phyloP scores from a whole-genome alignment of 1,284 basidiomycete genomes.

The Rhodotorula sp. region DNA sequence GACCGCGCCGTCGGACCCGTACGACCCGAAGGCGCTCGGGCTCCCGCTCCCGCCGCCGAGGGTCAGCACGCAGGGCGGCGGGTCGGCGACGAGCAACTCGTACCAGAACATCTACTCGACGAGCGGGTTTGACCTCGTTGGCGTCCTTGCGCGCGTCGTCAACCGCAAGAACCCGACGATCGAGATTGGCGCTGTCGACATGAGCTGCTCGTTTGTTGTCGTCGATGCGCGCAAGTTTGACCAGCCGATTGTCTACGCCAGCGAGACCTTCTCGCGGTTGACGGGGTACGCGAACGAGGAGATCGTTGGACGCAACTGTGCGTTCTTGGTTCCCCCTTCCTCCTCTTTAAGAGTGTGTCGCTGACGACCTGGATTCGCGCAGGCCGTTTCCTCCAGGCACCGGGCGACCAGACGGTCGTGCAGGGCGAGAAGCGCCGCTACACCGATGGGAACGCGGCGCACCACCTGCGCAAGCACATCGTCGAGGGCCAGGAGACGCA shows the following conservation, averaged over 20 bases:
- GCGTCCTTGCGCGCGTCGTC: slow-evolving; percentile 74
- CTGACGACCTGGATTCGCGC: slow-evolving; percentile 67
- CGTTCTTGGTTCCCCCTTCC: neutral
- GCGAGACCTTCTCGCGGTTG: slow-evolving; percentile 72
- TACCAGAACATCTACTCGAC: slow-evolving; percentile 66
- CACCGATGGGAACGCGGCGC: slow-evolving; percentile 64
- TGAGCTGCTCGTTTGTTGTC: slow-evolving; percentile 85
- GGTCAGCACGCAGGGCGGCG: neutral
- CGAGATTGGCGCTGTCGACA: slow-evolving; percentile 82
- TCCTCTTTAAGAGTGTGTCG: neutral
- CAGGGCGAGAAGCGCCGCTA: slow-evolving; percentile 58
- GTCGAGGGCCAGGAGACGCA: slow-evolving; percentile 80
- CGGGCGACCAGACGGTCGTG: slow-evolving; percentile 68
- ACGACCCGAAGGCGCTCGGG: slow-evolving; percentile 24
- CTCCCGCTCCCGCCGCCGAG: slow-evolving; percentile 12
- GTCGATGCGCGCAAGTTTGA: slow-evolving; percentile 79
- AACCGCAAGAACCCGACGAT: slow-evolving; percentile 73
- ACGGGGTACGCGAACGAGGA: slow-evolving; percentile 74
- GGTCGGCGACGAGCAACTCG: slow-evolving; percentile 8
- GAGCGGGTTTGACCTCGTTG: slow-evolving; percentile 85
- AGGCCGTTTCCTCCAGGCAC: slow-evolving; percentile 70
- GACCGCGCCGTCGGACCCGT: slow-evolving; percentile 16
- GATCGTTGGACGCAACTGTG: slow-evolving; percentile 31
- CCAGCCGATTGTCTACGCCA: slow-evolving; percentile 83
- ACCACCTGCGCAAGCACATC: slow-evolving; percentile 66